Base-by-base conservation (phyloP, 192 early-diverging fungal genomes). In the Haplosporangium gracile region DNA sequence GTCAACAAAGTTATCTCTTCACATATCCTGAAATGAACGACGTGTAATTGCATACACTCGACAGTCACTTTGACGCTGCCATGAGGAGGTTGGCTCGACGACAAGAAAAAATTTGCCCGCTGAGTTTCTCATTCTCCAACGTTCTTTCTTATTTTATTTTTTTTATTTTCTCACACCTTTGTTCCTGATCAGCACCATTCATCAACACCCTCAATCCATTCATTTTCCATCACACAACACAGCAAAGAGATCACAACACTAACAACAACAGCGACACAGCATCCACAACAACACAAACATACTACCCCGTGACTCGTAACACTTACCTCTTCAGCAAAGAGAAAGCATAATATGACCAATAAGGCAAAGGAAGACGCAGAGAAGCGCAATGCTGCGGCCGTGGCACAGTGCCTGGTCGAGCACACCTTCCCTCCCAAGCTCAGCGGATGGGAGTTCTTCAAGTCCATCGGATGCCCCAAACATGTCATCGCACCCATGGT, bases 401-500 rank as follows among this genome's bases (percentile, higher is more conserved):
- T 75, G 16, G 84, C 79, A 18, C 77, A 86, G 38, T 80, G 79
- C 51, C 42, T 55, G 4, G 78, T 70, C 4, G 63, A 77, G 22
- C 84, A 86, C 68, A 77, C 76, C 13, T 80, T 79, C 71, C 76
- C 78, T 2, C 76, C 76, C 74, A 97, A 97, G 70, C 89, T 95
- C 38, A 77, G 88, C 60, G 96, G 95, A 9, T 99, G 92, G 85
- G 97, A 97, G 22, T 95, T 98, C 81, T 98, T 91, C 88, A 89
- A 92, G 65, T 86, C 91, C 11, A 90, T 99, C 32, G 88, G 91
- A 43, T 94, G 92, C 47, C 96, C 97, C 20, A 92, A 93, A 75
- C 89, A 93, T 82, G 90, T 99, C 43, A 94, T 98, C 4, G 98
- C 96, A 0, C 98, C 98, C 4, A 99, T 99, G 98, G 98, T 83